Evolutionary conservation across 2,329 filamentous ascomycete genomes (phyloP), one percentile per base, ranked within the genome.

Genomic region (Metarhizium album): DNA sequence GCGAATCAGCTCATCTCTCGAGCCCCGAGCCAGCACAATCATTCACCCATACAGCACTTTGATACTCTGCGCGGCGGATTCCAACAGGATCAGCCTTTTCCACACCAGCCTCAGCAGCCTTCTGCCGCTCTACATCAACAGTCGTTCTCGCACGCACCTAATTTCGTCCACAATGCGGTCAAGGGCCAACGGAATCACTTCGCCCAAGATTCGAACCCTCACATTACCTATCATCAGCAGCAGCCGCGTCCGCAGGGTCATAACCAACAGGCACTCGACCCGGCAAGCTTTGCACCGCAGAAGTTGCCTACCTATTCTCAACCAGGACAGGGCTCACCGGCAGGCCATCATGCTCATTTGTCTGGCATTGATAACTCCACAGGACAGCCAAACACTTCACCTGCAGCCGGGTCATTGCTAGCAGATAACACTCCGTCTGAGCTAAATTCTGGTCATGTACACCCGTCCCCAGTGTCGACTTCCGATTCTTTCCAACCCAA

Each of bases 41-140:
- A 68, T 47, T 62, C 64, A 14, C 61, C 67, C 8, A 58, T 67
- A 13, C 67, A 66, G 42, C 66, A 66, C 46, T 65, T 54, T n/a
- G 47, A 52, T 59, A 55, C 53, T 2, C 57, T 66, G 22, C 58
- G 59, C 8, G 57, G 56, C 16, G 47, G 54, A 27, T 65, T 61
- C 27, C 48, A 56, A 5, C 62, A 59, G 22, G 54, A 59, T 2
- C 62, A 64, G 51, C 54, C 52, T 24, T 64, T 59, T 46, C 55
- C 54, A 45, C 58, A 57, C 5, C 58, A 60, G 1, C 46, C 60
- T 16, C 64, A 67, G n/a, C 59, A 56, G 7, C 65, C 64, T 37
- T 58, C 64, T 18, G 23, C 52, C 3, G 22, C 29, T n/a, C 49
- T 37, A 13, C 49, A 49, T 24, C 49, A 47, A 38, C 46, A 48